Base-by-base conservation (phyloP, 169 alveolate genomes). In the Plasmodium malariae region DNA sequence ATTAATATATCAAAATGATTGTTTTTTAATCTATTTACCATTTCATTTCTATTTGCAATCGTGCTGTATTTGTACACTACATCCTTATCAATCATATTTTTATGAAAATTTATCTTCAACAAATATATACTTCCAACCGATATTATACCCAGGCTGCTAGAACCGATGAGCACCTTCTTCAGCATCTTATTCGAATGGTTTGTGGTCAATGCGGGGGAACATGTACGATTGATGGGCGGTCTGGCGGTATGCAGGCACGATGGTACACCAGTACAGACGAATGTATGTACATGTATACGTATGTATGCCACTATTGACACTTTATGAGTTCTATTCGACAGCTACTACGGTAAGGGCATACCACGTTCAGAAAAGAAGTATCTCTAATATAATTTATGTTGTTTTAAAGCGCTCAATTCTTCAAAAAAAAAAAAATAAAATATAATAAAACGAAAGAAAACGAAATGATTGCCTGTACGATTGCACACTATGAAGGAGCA, bases 1-100 rank as follows among this genome's bases (percentile, higher is more conserved):
- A 97, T 94, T 59, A 97, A 70, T 17, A 97, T 92, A 69, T 97
- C 98, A 88, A 92, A 97, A 43, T 89, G 68, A 32, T 90, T 89
- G 19, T 63, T 71, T 55, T 95, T 95, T 68, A 96, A 34, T 9
- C 62, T 80, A 26, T 86, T 89, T 28, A 96, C 36, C 95, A 92
- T 95, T 43, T 78, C 92, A 21, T 89, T 68, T 28, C 98, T 72
- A 12, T 60, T 89, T 21, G 36, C 67, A 45, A 92, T 43, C 2
- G 88, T 49, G 9, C 71, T 63, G 24, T 90, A 92, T 54, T 65
- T 92, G 73, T 92, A 94, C n/a, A 54, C 78, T 14, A 93, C 91
- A 48, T 91, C 94, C 21, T 88, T 89, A n/a, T 93, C 95, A 43
- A 94, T 92, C 62, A 94, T 85, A 32, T 94, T 89, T 49, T 91